Base-by-base conservation (phyloP, 495 filamentous ascomycete species). In the Opeltia flavorubescens region DNA sequence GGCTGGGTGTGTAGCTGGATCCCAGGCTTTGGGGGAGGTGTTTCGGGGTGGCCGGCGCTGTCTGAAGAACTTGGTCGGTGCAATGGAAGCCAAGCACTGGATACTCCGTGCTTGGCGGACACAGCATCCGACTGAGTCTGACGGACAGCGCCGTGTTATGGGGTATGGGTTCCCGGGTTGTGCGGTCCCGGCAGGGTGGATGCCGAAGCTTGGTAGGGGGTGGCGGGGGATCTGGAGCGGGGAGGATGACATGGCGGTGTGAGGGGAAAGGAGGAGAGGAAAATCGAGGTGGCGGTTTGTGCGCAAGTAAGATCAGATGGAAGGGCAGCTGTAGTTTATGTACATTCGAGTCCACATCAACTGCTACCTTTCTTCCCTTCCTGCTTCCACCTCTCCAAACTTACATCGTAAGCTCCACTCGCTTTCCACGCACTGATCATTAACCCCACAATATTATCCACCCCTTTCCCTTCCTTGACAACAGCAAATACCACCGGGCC, bases 401-500 rank as follows among this genome's bases (percentile, higher is more conserved):
- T 65, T 46, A 64, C 55, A 51, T 77, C 73, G 58, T 71, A 70
- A 50, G 89, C 89, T 26, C 89, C 89, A 57, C 81, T 86, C 7
- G 74, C 77, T 70, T 76, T 89, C 89, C 89, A 98, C 27, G 91
- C 89, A 61, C 86, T 93, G 51, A 94, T 35, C 43, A 98, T 84
- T 68, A 96, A 66, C 26, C 81, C 78, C 13, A 94, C 79, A 61
- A 98, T 94, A 65, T 85, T 75, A 39, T 86, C 72, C 9, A 96
- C 73, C 1, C 77, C 84, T 51, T 82, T 81, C 12, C 81, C 85
- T 65, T 94, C 77, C 80, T 95, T 96, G 1, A 98, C 91, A 69
- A 89, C 81, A 21, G 89, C 91, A 60, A 96, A 96, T 24, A 98
- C 80, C n/a, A 88, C 94, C 25, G 91, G 91, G 0, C 91, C 91